Percentiles rank a stretch among this genome's conserved stretches.
These are phyloP conservation scores for Malassezia sp. DNA, from an alignment of 1,284 basidiomycete species.

Conservation along the genomic window DNA sequence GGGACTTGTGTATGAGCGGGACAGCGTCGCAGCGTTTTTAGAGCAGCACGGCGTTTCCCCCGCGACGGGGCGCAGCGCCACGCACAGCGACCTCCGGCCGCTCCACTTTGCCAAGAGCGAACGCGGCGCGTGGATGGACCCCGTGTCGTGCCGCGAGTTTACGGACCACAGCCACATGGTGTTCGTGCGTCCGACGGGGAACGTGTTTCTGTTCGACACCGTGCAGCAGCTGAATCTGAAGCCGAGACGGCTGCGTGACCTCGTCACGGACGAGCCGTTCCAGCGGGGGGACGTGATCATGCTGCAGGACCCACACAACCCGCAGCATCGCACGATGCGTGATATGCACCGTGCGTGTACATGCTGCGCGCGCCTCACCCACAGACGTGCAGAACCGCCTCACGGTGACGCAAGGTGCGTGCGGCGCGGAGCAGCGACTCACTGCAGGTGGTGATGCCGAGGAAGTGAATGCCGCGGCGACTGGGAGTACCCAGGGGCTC, in stretches of 20 bases:
- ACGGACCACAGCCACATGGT: slow-evolving; percentile 50
- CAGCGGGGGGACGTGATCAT: slow-evolving; percentile 80
- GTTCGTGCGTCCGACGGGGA: slow-evolving; percentile 54
- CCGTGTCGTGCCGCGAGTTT: slow-evolving; percentile 50
- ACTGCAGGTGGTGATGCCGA: slow-evolving; percentile 12
- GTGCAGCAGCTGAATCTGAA: slow-evolving; percentile 60
- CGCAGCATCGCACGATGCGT: slow-evolving; percentile 16
- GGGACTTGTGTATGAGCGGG: slow-evolving; percentile 42
- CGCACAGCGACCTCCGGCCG: slow-evolving; percentile 68
- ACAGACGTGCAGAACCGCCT: slow-evolving; percentile 41
- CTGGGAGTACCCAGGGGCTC: slow-evolving; percentile 37
- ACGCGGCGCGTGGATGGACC: slow-evolving; percentile 42
- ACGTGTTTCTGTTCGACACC: slow-evolving; percentile 75
- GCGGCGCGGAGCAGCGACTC: slow-evolving; percentile 14
- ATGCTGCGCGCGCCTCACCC: background rate
- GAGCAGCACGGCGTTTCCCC: slow-evolving; percentile 63
- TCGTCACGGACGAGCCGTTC: slow-evolving; percentile 69
- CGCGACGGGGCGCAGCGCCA: slow-evolving; percentile 68
- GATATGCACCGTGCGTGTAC: slow-evolving; percentile 12
- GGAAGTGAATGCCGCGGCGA: slow-evolving; percentile 39
- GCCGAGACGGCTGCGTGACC: slow-evolving; percentile 59
- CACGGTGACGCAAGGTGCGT: slow-evolving; percentile 26
- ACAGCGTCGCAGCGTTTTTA: slow-evolving; percentile 79
- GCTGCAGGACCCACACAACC: slow-evolving; percentile 51
- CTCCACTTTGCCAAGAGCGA: slow-evolving; percentile 64